These are phyloP conservation scores for Lathyrus tuberosus DNA, from an alignment of 306 rosid genomes.

Conservation along the genomic window DNA sequence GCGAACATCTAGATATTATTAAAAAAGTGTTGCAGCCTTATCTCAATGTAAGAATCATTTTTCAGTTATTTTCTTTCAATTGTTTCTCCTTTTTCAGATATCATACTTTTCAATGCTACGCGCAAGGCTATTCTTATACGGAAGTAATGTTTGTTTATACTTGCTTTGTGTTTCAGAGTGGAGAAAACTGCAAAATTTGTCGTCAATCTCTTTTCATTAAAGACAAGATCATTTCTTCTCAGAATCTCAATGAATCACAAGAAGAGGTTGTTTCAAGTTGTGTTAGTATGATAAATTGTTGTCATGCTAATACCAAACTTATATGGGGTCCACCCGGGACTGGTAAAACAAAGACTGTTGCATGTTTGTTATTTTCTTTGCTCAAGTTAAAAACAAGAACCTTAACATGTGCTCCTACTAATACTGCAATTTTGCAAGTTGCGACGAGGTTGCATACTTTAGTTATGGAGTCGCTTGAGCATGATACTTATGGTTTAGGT, in stretches of 20 bases:
- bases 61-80: not conserved
- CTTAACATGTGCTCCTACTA: too few species aligned
- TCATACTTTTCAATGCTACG: not conserved
- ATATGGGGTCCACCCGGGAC: slow-evolving; percentile 76
- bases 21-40: slow-evolving; percentile 36
- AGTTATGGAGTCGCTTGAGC: slow-evolving; percentile 3
- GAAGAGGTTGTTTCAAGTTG: slow-evolving; percentile 47
- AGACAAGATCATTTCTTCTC: not conserved
- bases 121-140: too few species aligned
- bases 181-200: not conserved
- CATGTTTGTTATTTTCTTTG: slow-evolving; percentile 1
- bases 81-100: not conserved
- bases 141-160: too few species aligned
- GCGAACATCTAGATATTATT: slow-evolving; percentile 28
- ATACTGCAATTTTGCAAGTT: slow-evolving; percentile 14
- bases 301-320: slow-evolving; percentile 38
- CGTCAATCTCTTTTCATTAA: not conserved
- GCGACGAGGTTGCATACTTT: slow-evolving; percentile 5
- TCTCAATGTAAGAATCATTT: slow-evolving; percentile 35
- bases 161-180: not conserved
- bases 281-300: slow-evolving; percentile 37
- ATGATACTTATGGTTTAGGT: slow-evolving; percentile 35
- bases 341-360: slow-evolving; percentile 61
- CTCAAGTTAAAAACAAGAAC: slow-evolving; percentile 1
- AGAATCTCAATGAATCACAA: slow-evolving; percentile 53